These are phyloP conservation scores for Zychaea mexicana DNA, from an alignment of 371 early-diverging fungal genomes.

Conservation along the genomic window DNA sequence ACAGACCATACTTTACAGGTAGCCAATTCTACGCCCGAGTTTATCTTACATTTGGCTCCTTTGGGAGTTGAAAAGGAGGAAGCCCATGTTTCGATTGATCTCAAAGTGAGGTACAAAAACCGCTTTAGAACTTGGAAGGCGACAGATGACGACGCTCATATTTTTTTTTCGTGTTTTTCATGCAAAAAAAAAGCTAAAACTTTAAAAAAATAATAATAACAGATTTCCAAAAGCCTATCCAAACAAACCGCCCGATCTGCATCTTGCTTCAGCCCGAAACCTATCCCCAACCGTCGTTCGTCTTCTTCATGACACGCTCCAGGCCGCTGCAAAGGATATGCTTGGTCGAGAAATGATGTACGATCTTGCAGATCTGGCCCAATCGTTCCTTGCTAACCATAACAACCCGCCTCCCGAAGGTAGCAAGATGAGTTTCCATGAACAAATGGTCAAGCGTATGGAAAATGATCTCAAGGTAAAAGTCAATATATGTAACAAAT, in stretches of 20 bases:
- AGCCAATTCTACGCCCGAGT: slow-evolving; percentile 64
- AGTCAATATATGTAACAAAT: background rate
- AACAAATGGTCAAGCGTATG: slow-evolving; percentile 64
- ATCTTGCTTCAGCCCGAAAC: slow-evolving; percentile 58
- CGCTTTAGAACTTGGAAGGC: too few relatives aligned
- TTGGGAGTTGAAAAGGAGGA: slow-evolving; percentile 56
- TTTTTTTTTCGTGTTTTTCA: background rate
- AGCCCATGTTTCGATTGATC: slow-evolving; percentile 55
- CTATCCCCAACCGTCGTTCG: slow-evolving; percentile 52
- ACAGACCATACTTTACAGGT: slow-evolving; percentile 48
- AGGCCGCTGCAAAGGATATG: slow-evolving; percentile 46
- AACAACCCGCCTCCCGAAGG: slow-evolving; percentile 57
- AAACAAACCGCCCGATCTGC: slow-evolving; percentile 64
- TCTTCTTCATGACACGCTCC: slow-evolving; percentile 44
- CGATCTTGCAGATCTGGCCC: slow-evolving; percentile 64
- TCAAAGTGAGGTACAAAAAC: slow-evolving; percentile 56
- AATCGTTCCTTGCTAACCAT: slow-evolving; percentile 68
- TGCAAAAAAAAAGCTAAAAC: background rate
- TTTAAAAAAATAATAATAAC: slow-evolving; percentile 5
- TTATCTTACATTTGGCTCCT: slow-evolving; percentile 61
- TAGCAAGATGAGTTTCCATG: slow-evolving; percentile 58
- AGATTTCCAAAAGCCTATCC: slow-evolving; percentile 75
- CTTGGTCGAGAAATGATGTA: slow-evolving; percentile 78
- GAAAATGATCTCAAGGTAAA: slow-evolving; percentile 55
- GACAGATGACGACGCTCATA: background rate